phyloP scores from a whole-genome alignment of 1,139 yeast genomes.

The Geotrichum aggregatum region DNA sequence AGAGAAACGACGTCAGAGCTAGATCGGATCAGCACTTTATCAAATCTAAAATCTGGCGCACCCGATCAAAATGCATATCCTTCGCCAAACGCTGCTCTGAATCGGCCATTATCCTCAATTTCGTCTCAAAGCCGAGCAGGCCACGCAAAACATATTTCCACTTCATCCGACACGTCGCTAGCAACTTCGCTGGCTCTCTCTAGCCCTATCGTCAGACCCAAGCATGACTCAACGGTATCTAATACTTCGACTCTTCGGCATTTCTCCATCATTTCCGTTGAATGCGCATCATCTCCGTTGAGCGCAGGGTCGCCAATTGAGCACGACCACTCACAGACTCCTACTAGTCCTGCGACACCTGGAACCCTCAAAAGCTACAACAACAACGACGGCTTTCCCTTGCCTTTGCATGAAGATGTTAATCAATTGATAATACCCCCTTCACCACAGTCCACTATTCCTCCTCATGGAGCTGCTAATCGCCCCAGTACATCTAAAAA shows the following conservation, averaged over 20 bases:
- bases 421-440: constrained; percentile 3
- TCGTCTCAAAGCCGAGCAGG: constrained; percentile 27
- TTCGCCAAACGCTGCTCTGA: constrained; percentile 14
- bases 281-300: not conserved
- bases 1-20: constrained; percentile 10
- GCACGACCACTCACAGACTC: not conserved
- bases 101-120: constrained; percentile 26
- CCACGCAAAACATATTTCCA: constrained; percentile 1
- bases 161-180: constrained; percentile 12
- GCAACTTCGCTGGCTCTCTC: not conserved
- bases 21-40: constrained; percentile 3
- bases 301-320: constrained; percentile 11
- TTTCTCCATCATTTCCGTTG: constrained; percentile 24
- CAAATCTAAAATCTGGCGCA: not conserved
- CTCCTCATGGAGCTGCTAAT: not conserved
- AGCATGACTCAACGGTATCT: constrained; percentile 28
- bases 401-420: constrained; percentile 10
- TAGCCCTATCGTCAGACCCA: constrained; percentile 17
- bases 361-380: constrained; percentile 17
- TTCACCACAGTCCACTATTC: not conserved
- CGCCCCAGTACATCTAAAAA: not conserved
- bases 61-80: not conserved
- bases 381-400: constrained; percentile 16
- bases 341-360: constrained; percentile 5
- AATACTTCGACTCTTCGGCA: constrained; percentile 29